Evolutionary conservation across 2,329 filamentous ascomycete genomes (phyloP), one percentile per base, ranked within the genome.

Genomic region (Microcyclospora pomicola): DNA sequence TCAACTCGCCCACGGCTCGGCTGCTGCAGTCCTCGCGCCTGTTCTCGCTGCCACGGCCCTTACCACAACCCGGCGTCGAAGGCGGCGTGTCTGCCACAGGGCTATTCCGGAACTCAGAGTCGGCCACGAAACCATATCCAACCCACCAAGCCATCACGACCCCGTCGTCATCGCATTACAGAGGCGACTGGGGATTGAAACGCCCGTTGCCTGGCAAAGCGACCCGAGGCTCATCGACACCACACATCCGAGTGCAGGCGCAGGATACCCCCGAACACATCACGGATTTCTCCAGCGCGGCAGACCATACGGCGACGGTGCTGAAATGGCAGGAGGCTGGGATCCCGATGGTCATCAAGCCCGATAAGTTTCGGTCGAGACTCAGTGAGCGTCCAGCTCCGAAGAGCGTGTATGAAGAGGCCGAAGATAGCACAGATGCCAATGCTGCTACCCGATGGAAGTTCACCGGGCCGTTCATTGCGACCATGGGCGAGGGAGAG

Each of bases 181-280:
- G 75, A 53, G 88, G 88, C 28, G 88, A 96, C 55, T 96, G 88
- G 87, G 88, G 88, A 11, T 66, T 95, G 51, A 96, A 96, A 65
- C 71, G 88, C 39, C 71, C 85, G 1, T 67, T 96, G 5, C 88
- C 88, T 1, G 63, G 80, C 7, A 80, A 80, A 57, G 77, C 80
- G 2, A 87, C 84, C 5, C 73, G 76, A 14, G 74, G 75, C 38
- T 77, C 76, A 6, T 65, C 61, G 33, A 78, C 77, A n/a, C 82
- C 86, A 9, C 68, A 82, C 35, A 72, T 94, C 38, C 75, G 83
- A 46, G 64, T 96, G 49, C 77, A 76, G 51, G 72, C 80, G 42
- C 71, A 93, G 46, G 88, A 96, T 65, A 82, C 84, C 2, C 73
- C 77, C 49, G 86, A 95, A 61, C 81, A 86, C 58, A 72, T 95